Evolutionary conservation across 805 yeast genomes (phyloP).

Genomic region (Metschnikowia amazonensis): DNA sequence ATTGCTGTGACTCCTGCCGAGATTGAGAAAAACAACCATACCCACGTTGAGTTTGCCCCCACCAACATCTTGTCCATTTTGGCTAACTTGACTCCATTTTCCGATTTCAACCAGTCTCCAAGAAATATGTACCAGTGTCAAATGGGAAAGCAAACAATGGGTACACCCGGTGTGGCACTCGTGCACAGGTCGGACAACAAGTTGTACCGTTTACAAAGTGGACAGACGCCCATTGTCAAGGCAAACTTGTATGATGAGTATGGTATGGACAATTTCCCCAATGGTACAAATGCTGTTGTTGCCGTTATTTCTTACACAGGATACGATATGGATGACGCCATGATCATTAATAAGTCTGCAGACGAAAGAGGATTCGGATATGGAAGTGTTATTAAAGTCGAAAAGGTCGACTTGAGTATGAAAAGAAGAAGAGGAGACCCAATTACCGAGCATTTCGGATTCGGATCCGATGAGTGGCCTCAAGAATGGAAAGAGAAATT

Average conservation of each 20-base stretch:
- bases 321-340: slow-evolving; percentile 99
- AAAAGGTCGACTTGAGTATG: slow-evolving; percentile 76
- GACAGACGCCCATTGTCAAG: slow-evolving; percentile 96
- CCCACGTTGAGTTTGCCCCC: slow-evolving; percentile 93
- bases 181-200: slow-evolving; percentile 92
- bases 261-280: slow-evolving; percentile 98
- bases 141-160: slow-evolving; percentile 99
- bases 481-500: slow-evolving; percentile 82
- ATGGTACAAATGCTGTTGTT: slow-evolving; percentile 96
- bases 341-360: slow-evolving; percentile 96
- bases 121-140: slow-evolving; percentile 99
- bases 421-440: slow-evolving; percentile 91
- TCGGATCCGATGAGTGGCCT: slow-evolving; percentile 92
- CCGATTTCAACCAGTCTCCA: slow-evolving; percentile 98
- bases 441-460: slow-evolving; percentile 88
- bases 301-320: slow-evolving; percentile 99
- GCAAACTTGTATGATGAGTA: slow-evolving; percentile 91
- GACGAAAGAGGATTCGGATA: slow-evolving; percentile 98
- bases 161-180: slow-evolving; percentile 97
- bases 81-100: slow-evolving; percentile 96
- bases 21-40: slow-evolving; percentile 73
- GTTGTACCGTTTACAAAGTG: slow-evolving; percentile 85
- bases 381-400: slow-evolving; percentile 94
- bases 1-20: slow-evolving; percentile 93
- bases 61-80: slow-evolving; percentile 90